Evolutionary conservation across 2,329 filamentous ascomycete genomes (phyloP).

Genomic region (Colletotrichum scovillei): DNA sequence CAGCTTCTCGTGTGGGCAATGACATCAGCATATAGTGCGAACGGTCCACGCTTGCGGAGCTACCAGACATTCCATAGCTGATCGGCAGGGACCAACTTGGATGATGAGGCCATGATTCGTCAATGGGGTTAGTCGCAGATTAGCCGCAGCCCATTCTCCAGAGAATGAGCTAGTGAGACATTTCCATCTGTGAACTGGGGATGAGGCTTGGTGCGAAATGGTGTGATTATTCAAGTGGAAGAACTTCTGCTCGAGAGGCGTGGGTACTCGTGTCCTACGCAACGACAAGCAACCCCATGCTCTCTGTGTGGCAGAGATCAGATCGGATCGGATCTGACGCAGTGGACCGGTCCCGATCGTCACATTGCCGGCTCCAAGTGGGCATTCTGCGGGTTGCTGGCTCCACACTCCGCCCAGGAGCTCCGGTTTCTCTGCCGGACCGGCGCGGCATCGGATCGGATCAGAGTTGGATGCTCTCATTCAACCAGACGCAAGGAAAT

Average conservation of each 20-base stretch:
- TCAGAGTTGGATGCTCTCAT: conserved; percentile 2
- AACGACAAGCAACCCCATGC: too few relatives aligned
- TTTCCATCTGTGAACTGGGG: not conserved
- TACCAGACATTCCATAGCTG: not conserved
- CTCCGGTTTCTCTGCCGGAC: not conserved
- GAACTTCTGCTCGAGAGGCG: too few relatives aligned
- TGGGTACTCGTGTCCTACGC: too few relatives aligned
- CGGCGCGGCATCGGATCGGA: not conserved
- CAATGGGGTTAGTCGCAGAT: conserved; percentile 6
- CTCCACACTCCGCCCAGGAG: not conserved
- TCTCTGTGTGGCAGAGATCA: too few relatives aligned
- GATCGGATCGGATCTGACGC: not conserved
- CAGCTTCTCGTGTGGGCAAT: conserved; percentile 28
- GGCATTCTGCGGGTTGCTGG: not conserved
- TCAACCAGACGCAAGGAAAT: fast-evolving
- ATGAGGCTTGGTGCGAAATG: not conserved
- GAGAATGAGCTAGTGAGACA: not conserved
- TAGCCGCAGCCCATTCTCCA: not conserved
- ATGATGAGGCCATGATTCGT: conserved; percentile 31
- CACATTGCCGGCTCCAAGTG: not conserved
- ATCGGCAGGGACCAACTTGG: conserved; percentile 30
- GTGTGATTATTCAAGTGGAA: not conserved
- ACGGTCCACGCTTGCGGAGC: not conserved
- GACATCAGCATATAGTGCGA: conserved; percentile 33
- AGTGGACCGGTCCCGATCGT: not conserved